Conservation (phyloP, 1,284 basidiomycete species). For the Fistulinella cinereoalba region DNA sequence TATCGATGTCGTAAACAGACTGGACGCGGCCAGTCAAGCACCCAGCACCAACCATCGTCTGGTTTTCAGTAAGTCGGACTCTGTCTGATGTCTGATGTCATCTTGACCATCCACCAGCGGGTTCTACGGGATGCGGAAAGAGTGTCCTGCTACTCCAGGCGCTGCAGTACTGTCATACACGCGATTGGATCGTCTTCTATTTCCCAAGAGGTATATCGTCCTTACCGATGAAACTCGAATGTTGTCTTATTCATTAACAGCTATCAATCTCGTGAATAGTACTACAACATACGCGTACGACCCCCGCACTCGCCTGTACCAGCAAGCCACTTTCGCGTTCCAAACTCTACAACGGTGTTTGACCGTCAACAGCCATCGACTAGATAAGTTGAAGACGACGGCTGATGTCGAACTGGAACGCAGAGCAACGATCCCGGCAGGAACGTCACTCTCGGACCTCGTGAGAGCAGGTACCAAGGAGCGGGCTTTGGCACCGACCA, state of each 20-base stretch:
- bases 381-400: constrained; percentile 41
- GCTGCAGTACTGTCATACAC: constrained; percentile 67
- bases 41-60: constrained; percentile 42
- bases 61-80: constrained; percentile 54
- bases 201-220: constrained; percentile 68
- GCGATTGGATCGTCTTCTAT: constrained; percentile 85
- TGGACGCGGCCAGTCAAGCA: constrained; percentile 51
- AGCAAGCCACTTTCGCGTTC: constrained; percentile 68
- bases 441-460: constrained; percentile 56
- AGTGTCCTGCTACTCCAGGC: constrained; percentile 80
- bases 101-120: constrained; percentile 47
- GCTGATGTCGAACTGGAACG: constrained; percentile 47
- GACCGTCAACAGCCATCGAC: constrained; percentile 49
- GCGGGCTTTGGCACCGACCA: constrained; percentile 52
- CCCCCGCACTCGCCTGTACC: constrained; percentile 70
- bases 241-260: constrained; percentile 31
- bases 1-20: constrained; percentile 45
- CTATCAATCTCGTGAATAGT: constrained; percentile 75
- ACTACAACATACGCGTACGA: constrained; percentile 77
- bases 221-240: neutral
- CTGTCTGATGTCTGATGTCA: neutral
- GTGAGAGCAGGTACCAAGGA: constrained; percentile 59
- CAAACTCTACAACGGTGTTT: constrained; percentile 60
- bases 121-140: constrained; percentile 81
- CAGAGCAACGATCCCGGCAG: constrained; percentile 44